Base-by-base conservation (phyloP, 345 rosid species). In the Brassica incana region DNA sequence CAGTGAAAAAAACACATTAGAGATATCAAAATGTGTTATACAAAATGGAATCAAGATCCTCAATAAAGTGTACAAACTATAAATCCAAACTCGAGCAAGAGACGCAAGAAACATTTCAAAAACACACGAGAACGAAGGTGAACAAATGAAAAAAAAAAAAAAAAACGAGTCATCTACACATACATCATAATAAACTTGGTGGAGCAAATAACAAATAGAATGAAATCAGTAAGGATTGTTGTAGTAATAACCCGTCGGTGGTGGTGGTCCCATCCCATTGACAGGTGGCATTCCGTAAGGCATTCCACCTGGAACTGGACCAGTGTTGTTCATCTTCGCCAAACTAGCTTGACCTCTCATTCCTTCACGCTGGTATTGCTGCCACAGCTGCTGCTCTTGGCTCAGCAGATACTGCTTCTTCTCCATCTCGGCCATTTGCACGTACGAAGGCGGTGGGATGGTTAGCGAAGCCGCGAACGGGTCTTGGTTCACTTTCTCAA, bases 361-460 rank as follows among this genome's bases (percentile, higher is more conserved):
- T 8, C 98, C 98, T 27, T 88, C 89, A 52, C 75, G 84, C 2
- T 85, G 84, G 66, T 90, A 92, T 35, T 88, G 94, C n/a, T 92
- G 90, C 97, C 97, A 92, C 20, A 89, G 87, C 74, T 75, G 83
- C 79, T 92, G 97, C 78, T 92, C 97, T 78, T 88, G 97, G 29
- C 82, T 88, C 48, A 92, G 69, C 30, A 88, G 73, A 9, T 83
- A 77, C 35, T 92, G 97, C 58, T 92, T 92, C 85, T 88, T 90
- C 82, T 92, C 97, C 93, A 92, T 92, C 35, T 92, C 94, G 2
- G 89, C 78, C 91, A 92, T 92, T 82, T 92, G 97, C 8, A 92
- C 97, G 25, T 92, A 92, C 0, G 97, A 88, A 48, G 97, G 94
- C 5, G 97, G 93, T 0, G 97, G 93, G 8, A 92, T 36, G 81